Evolutionary conservation across 2,329 filamentous ascomycete genomes (phyloP).

Genomic region (Fusarium penzigii): DNA sequence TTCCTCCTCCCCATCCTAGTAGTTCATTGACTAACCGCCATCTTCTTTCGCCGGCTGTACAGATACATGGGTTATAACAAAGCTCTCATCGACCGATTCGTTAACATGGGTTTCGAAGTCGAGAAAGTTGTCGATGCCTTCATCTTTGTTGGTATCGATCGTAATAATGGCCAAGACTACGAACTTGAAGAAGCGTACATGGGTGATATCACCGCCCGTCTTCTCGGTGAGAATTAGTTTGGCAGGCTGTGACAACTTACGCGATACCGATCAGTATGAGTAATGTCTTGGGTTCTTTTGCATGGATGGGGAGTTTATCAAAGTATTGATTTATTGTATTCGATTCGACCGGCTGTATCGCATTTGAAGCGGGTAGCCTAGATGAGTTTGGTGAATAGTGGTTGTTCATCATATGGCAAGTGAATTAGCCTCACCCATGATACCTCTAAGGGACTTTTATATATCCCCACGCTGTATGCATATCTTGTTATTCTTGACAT

Average conservation of each 20-base stretch:
- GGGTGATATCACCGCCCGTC: conserved; percentile 82
- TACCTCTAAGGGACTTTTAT: neutral
- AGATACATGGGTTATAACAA: conserved; percentile 90
- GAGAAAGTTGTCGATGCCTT: conserved; percentile 86
- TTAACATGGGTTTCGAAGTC: conserved; percentile 87
- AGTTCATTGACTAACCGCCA: neutral
- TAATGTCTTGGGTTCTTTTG: neutral
- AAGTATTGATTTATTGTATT: neutral
- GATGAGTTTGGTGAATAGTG: neutral
- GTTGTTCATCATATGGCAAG: neutral
- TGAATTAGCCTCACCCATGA: neutral
- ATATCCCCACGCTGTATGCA: too few species aligned
- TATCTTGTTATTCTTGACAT: too few species aligned
- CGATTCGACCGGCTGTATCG: neutral
- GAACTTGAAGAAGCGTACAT: conserved; percentile 88
- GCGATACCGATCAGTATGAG: conserved; percentile 6
- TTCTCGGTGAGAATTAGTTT: conserved; percentile 72
- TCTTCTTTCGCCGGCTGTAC: neutral
- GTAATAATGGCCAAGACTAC: conserved; percentile 76
- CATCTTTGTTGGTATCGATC: conserved; percentile 76
- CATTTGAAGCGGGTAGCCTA: neutral
- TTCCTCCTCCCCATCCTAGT: too few species aligned
- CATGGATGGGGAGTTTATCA: neutral
- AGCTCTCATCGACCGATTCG: conserved; percentile 79
- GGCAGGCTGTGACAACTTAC: neutral